Evolutionary conservation across 768 basidiomycete genomes (phyloP), one percentile per base, ranked within the genome.

Genomic region (Russula ochroleuca): DNA sequence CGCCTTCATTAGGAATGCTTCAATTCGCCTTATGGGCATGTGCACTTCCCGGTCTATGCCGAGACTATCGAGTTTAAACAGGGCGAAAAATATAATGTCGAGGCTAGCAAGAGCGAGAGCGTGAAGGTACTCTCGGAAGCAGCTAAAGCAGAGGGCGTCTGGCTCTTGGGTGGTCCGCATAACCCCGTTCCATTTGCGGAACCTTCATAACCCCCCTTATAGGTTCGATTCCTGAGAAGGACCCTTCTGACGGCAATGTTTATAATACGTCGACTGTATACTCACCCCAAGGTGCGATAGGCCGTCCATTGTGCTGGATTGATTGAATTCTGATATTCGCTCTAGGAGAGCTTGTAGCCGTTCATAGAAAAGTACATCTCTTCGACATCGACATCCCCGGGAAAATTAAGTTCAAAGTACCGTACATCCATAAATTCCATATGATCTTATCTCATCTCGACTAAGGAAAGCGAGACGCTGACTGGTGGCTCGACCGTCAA

Each of bases 321-420:
- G 15, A 33, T n/a, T 28, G 28, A 43, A 62, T 57, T 61, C 66
- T 57, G 62, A 66, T 61, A 45, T 56, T 60, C 15, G 25, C 48
- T 6, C 5, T 63, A 92, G 94, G 95, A 28, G 85, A 92, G 59
- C 80, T 98, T 28, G 83, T 98, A 15, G 88, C 89, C 0, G 84
- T 82, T 43, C 94, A 98, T 75, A 87, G 96, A 58, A 99, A 99
- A 75, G 83, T 98, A 2, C 97, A 99, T 72, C 78, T 99, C 5
- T 99, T 98, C 74, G 96, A 99, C 73, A 98, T 98, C 65, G 94
- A 98, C 71, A 96, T 99, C 57, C 90, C 90, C 0, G 93, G 92
- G 17, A 87, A 91, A 72, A 94, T 96, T 72, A 91, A 75, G 21
- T 94, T 94, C 81, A 92, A 91, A 79, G 93, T 86, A 61, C 13